Percentiles rank a stretch among this genome's conserved stretches.
These are phyloP conservation scores for Gossypium thurberi DNA, from an alignment of 345 rosid genomes.

Conservation along the genomic window DNA sequence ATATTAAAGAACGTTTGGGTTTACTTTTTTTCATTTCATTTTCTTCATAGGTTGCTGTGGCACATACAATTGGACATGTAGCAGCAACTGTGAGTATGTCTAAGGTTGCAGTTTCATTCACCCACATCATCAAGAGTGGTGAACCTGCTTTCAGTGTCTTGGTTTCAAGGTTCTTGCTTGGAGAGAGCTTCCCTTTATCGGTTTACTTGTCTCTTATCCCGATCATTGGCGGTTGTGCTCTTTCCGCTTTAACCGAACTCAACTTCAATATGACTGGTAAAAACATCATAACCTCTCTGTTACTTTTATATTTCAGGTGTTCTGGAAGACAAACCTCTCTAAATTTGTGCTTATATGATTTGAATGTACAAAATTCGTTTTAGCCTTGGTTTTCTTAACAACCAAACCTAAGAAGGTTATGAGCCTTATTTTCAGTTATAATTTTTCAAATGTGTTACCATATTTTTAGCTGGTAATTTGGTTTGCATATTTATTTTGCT, in stretches of 20 bases:
- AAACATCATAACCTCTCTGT: background rate
- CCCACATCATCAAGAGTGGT: conserved; percentile 97
- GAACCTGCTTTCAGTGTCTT: conserved; percentile 96
- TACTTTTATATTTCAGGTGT: conserved; percentile 1
- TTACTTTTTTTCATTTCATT: conserved; percentile 11
- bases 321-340: background rate
- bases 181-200: conserved; percentile 73
- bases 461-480: background rate
- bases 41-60: conserved; percentile 79
- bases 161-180: conserved; percentile 82
- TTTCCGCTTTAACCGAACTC: conserved; percentile 93
- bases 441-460: background rate
- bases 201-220: conserved; percentile 89
- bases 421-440: background rate
- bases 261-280: conserved; percentile 97
- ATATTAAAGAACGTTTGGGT: conserved; percentile 2
- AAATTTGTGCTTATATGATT: background rate
- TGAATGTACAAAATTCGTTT: background rate
- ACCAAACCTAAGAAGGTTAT: background rate
- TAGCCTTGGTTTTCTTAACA: background rate
- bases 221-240: conserved; percentile 98
- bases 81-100: conserved; percentile 99
- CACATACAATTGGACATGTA: conserved; percentile 97
- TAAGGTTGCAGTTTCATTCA: conserved; percentile 98
- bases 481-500: conserved; percentile 2